Evolutionary conservation across 75 land plant genomes (phyloP), one percentile per base, ranked within the genome.

Genomic region (Ceratopteris richardii): DNA sequence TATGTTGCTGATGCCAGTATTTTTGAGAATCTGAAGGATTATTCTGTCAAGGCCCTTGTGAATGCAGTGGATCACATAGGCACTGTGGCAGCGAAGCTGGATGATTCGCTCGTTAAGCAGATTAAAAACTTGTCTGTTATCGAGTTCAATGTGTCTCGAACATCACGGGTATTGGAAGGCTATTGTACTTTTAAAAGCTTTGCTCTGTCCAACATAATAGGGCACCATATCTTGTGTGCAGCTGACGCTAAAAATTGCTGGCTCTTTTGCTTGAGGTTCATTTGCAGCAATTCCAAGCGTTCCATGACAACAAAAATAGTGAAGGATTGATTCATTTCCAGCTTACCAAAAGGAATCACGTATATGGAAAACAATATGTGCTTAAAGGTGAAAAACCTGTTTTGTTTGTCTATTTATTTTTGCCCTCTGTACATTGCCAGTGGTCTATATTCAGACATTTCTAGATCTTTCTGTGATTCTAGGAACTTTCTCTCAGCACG

Each of bases 61-160:
- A 77, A 77, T 77, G 72, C 80, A 56, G 78, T 77, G 51, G 80
- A 77, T 50, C 80, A 77, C 62, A 27, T 77, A 52, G 80, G 80
- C 7, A 77, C 78, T 53, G 80, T 74, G 37, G 80, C 80, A 19
- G 66, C 44, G 31, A 67, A 73, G 54, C 62, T 77, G 29, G 62
- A 77, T 44, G 80, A 67, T 22, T 55, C 67, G 22, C 47, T 76
- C 7, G 44, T 48, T 11, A 53, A 76, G 30, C 78, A 66, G 27
- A 60, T 58, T 29, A 31, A 42, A 7, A 70, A 76, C 46, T 54
- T 76, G 17, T 60, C 70, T 22, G 31, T 78, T 23, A 58, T 63
- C 23, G 79, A 73, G 44, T 37, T 76, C 25, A 63, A 69, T 46
- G 56, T 76, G 27, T 42, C 77, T 27, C 74, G 72, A 23, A 52